A percentile compares a stretch with the other conserved stretches of the same genome.
These are phyloP conservation scores for Chaetomium olivaceum DNA, from an alignment of 2,329 filamentous ascomycete genomes.

Conservation along the genomic window DNA sequence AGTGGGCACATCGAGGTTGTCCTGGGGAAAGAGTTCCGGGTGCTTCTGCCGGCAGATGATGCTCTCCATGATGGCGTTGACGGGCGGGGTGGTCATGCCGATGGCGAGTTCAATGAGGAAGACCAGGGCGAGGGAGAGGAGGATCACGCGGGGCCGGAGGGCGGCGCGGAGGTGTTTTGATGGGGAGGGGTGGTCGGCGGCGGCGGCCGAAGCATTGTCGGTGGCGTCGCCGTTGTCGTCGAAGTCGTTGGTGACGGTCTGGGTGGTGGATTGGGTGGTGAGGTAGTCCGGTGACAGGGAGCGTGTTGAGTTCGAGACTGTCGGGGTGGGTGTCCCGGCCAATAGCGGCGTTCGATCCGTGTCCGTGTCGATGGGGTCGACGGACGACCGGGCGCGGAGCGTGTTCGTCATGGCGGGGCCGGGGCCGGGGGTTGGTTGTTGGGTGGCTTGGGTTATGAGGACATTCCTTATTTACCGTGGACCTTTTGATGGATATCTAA, in stretches of 20 bases:
- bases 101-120: slow-evolving; percentile 47
- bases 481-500: not conserved
- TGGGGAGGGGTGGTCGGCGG: not conserved
- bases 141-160: slow-evolving; percentile 33
- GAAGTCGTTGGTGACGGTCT: not conserved
- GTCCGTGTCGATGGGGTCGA: slow-evolving; percentile 17
- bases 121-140: slow-evolving; percentile 39
- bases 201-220: not conserved
- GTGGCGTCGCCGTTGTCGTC: not conserved
- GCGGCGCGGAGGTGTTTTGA: slow-evolving; percentile 21
- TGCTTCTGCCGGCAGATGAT: slow-evolving; percentile 54
- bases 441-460: not conserved
- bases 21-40: slow-evolving; percentile 40
- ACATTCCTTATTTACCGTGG: not conserved
- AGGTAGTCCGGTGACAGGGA: not conserved
- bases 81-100: slow-evolving; percentile 41
- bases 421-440: not conserved
- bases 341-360: slow-evolving; percentile 21
- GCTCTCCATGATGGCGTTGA: slow-evolving; percentile 53
- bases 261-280: not conserved
- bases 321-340: slow-evolving; percentile 16
- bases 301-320: not conserved
- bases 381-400: not conserved
- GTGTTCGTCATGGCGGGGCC: slow-evolving; percentile 12
- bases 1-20: slow-evolving; percentile 11